phyloP scores from a whole-genome alignment of 1,139 yeast species.

The Pichia sp. region DNA sequence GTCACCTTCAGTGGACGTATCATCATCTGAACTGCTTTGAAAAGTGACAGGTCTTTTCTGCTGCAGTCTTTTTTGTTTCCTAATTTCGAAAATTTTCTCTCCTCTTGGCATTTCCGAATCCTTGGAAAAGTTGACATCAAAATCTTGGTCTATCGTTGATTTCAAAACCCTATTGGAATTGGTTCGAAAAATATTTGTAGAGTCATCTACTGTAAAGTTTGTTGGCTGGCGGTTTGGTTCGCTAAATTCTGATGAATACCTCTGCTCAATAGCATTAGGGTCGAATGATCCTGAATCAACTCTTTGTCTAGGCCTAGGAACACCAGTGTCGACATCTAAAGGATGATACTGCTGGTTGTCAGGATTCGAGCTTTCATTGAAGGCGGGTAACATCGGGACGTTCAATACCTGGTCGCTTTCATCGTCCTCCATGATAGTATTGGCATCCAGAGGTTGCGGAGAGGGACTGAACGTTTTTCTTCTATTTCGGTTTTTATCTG shows the following conservation, averaged over 20 bases:
- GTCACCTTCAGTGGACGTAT: slow-evolving; percentile 28
- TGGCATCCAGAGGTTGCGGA: slow-evolving; percentile 10
- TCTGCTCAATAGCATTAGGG: not conserved
- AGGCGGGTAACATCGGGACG: slow-evolving; percentile 22
- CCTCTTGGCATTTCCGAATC: slow-evolving; percentile 19
- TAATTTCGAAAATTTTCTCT: slow-evolving; percentile 5
- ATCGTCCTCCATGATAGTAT: slow-evolving; percentile 26
- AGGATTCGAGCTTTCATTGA: slow-evolving; percentile 5
- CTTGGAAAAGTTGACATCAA: slow-evolving; percentile 29
- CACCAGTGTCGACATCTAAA: not conserved
- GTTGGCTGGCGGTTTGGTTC: not conserved
- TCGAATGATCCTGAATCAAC: not conserved
- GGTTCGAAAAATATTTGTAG: not conserved
- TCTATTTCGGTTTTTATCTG: slow-evolving; percentile 7
- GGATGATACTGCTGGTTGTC: not conserved
- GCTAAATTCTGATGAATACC: not conserved
- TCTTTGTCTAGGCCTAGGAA: not conserved
- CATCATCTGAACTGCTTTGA: slow-evolving; percentile 21
- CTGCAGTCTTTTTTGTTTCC: slow-evolving; percentile 12
- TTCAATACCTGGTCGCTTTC: slow-evolving; percentile 19
- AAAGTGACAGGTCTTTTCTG: slow-evolving; percentile 4
- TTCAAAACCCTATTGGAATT: not conserved
- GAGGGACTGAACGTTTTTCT: slow-evolving; percentile 1
- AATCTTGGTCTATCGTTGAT: slow-evolving; percentile 25
- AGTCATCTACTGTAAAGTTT: not conserved